Conservation (phyloP, 2,329 filamentous ascomycete genomes). For the Hymenoscyphus scutula region DNA sequence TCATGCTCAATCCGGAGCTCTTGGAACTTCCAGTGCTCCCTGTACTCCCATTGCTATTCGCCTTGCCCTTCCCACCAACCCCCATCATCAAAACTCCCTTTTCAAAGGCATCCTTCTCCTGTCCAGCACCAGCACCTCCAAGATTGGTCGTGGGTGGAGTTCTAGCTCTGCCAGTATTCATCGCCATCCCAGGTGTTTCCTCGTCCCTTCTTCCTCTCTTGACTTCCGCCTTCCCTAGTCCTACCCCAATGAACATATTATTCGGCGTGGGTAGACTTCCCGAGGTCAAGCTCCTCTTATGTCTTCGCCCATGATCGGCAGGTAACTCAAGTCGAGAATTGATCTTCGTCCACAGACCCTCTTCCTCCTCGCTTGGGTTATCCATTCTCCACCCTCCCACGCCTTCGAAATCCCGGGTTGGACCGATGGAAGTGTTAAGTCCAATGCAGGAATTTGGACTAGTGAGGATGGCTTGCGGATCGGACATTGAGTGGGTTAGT, state of each 20-base stretch:
- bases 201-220: slow-evolving; percentile 20
- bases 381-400: slow-evolving; percentile 56
- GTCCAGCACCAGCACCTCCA: background rate
- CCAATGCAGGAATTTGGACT: slow-evolving; percentile 36
- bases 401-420: slow-evolving; percentile 58
- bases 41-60: background rate
- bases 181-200: slow-evolving; percentile 23
- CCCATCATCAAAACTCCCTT: slow-evolving; percentile 12
- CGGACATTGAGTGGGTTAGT: background rate
- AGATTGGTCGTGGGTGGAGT: slow-evolving; percentile 42
- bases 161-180: slow-evolving; percentile 48
- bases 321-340: slow-evolving; percentile 52
- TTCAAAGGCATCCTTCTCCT: slow-evolving; percentile 2
- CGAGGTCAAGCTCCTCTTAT: slow-evolving; percentile 42
- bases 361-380: slow-evolving; percentile 38
- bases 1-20: slow-evolving; percentile 30
- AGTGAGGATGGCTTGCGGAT: slow-evolving; percentile 17
- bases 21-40: slow-evolving; percentile 27
- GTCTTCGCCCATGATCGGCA: slow-evolving; percentile 41
- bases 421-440: slow-evolving; percentile 48
- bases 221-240: background rate
- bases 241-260: background rate
- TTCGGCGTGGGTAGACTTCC: slow-evolving; percentile 21
- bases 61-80: background rate
- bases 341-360: slow-evolving; percentile 50